Conservation (phyloP, 2,329 filamentous ascomycete genomes). For the Cercospora brassicicola region DNA sequence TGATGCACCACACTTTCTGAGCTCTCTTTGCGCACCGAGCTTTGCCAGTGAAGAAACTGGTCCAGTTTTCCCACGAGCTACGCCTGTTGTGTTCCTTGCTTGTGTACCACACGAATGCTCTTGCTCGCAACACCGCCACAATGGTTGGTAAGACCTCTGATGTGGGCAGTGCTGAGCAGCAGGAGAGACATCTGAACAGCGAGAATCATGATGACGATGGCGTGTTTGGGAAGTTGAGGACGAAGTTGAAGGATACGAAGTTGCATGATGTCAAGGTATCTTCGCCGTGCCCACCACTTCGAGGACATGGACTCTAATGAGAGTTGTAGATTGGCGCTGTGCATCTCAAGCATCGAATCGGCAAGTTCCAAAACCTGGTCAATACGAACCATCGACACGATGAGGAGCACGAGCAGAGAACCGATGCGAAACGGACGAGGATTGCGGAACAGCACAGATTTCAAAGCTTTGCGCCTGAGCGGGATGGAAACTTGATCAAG, state of each 20-base stretch:
- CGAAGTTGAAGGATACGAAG: slow-evolving; percentile 28
- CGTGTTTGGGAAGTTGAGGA: slow-evolving; percentile 17
- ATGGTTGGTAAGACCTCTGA: slow-evolving; percentile 28
- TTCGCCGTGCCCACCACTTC: neutral
- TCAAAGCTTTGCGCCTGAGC: slow-evolving; percentile 85
- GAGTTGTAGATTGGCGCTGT: slow-evolving; percentile 51
- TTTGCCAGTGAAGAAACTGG: neutral
- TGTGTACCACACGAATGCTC: neutral
- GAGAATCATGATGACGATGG: slow-evolving; percentile 18
- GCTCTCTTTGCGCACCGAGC: neutral
- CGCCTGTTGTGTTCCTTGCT: neutral
- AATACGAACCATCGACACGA: slow-evolving; percentile 91
- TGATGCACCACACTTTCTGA: slow-evolving; percentile 1
- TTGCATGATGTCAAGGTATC: slow-evolving; percentile 28
- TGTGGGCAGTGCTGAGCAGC: slow-evolving; percentile 24
- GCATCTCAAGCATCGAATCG: slow-evolving; percentile 63
- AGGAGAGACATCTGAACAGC: slow-evolving; percentile 18
- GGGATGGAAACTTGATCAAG: slow-evolving; percentile 77
- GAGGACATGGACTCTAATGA: neutral
- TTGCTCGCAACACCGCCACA: slow-evolving; percentile 5
- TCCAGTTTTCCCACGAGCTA: neutral
- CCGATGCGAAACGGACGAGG: slow-evolving; percentile 74
- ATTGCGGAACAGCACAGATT: slow-evolving; percentile 77
- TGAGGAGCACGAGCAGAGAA: slow-evolving; percentile 82
- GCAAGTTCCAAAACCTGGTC: slow-evolving; percentile 67